Conservation (phyloP, 2,329 filamentous ascomycete species). For the Aureobasidium subglaciale region DNA sequence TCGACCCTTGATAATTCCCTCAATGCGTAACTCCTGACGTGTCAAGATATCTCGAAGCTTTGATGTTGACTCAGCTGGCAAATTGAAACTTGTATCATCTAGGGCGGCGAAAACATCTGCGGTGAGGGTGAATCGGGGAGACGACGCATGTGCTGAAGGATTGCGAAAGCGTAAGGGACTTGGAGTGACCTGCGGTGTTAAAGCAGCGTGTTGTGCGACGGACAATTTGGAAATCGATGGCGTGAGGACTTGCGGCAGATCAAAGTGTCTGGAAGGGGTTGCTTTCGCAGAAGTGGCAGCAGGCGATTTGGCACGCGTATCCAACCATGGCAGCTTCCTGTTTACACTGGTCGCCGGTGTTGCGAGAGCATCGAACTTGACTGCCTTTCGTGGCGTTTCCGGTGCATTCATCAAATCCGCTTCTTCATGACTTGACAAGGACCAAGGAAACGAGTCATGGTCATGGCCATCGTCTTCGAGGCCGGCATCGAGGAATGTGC, state of each 20-base stretch:
- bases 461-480: conserved; percentile 23
- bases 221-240: background rate
- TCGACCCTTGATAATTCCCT: conserved; percentile 57
- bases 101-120: conserved; percentile 17
- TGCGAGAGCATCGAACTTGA: conserved; percentile 31
- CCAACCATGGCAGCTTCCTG: conserved; percentile 35
- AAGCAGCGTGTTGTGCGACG: conserved; percentile 12
- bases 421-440: conserved; percentile 28
- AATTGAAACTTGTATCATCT: conserved; percentile 18
- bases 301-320: conserved; percentile 19
- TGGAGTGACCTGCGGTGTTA: conserved; percentile 25
- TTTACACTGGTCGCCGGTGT: conserved; percentile 30
- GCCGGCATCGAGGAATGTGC: background rate
- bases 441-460: conserved; percentile 28
- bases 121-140: conserved; percentile 3
- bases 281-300: conserved; percentile 12
- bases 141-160: conserved; percentile 9
- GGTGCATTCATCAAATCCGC: conserved; percentile 24
- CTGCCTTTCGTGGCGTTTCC: conserved; percentile 37
- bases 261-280: conserved; percentile 5
- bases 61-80: conserved; percentile 26
- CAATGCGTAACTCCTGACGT: conserved; percentile 50
- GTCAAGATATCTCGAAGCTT: conserved; percentile 43
- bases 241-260: conserved; percentile 17
- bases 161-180: conserved; percentile 28